These are phyloP conservation scores for Phoma sp. DNA, from an alignment of 2,329 filamentous ascomycete genomes.

Conservation along the genomic window DNA sequence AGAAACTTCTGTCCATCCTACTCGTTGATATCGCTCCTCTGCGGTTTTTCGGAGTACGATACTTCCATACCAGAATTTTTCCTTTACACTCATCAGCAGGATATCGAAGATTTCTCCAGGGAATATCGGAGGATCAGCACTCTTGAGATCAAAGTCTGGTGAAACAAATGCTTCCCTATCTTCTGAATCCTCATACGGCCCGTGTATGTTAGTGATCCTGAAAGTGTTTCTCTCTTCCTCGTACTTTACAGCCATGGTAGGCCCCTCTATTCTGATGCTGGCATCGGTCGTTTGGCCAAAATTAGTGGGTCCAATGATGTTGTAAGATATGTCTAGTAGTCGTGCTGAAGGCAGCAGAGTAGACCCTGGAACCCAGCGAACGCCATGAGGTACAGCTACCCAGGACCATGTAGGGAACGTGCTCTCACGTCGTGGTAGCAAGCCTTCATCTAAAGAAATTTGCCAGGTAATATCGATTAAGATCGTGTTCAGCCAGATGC, in stretches of 20 bases:
- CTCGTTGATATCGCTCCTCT: too few relatives aligned
- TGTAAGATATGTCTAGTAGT: neutral
- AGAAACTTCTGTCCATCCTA: too few relatives aligned
- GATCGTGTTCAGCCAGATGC: conserved; percentile 8
- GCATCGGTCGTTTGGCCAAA: neutral
- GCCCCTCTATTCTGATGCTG: neutral
- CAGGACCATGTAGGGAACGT: conserved; percentile 5
- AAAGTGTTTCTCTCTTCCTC: too few relatives aligned
- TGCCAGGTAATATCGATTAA: neutral
- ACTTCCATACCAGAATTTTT: too few relatives aligned
- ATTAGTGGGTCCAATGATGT: neutral
- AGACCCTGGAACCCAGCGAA: fast-evolving
- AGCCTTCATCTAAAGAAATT: too few relatives aligned
- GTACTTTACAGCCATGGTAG: neutral
- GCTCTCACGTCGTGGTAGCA: neutral
- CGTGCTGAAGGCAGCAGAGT: neutral
- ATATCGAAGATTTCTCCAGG: neutral
- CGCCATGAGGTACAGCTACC: neutral
- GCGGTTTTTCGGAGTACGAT: too few relatives aligned
- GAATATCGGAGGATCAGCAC: neutral
- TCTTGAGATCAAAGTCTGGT: neutral
- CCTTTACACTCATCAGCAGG: too few relatives aligned
- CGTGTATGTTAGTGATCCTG: too few relatives aligned
- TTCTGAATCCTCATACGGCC: too few relatives aligned
- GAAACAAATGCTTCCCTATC: neutral